phyloP scores from a whole-genome alignment of 2,329 filamentous ascomycete genomes.

The Cyphellophora attinorum region DNA sequence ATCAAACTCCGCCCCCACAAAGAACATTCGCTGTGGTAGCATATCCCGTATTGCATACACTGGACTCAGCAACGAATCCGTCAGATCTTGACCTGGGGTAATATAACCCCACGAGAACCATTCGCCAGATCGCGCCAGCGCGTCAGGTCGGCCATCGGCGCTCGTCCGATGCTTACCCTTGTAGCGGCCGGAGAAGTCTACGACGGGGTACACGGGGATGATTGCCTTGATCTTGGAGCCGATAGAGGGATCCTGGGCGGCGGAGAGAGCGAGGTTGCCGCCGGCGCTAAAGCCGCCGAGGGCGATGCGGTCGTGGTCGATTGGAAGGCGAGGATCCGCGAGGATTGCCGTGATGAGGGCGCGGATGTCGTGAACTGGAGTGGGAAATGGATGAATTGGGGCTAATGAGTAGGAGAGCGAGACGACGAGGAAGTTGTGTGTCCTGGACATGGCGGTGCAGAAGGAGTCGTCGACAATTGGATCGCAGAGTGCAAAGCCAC shows the following conservation, averaged over 20 bases:
- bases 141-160: slow-evolving; percentile 15
- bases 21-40: slow-evolving; percentile 34
- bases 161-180: slow-evolving; percentile 21
- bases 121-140: slow-evolving; percentile 15
- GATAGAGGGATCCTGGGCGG: slow-evolving; percentile 30
- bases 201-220: slow-evolving; percentile 35
- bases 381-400: slow-evolving; percentile 36
- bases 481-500: slow-evolving; percentile 38
- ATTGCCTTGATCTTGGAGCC: slow-evolving; percentile 26
- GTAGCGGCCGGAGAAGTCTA: slow-evolving; percentile 29
- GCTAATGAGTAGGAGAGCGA: slow-evolving; percentile 42
- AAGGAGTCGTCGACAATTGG: slow-evolving; percentile 38
- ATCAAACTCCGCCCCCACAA: slow-evolving; percentile 38
- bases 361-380: slow-evolving; percentile 35
- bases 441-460: slow-evolving; percentile 34
- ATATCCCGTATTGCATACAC: slow-evolving; percentile 23
- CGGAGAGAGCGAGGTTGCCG: slow-evolving; percentile 37
- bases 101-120: slow-evolving; percentile 37
- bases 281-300: slow-evolving; percentile 31
- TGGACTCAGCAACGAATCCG: slow-evolving; percentile 35
- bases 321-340: slow-evolving; percentile 34
- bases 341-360: slow-evolving; percentile 34
- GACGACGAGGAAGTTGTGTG: slow-evolving; percentile 34
- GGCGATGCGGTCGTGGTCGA: slow-evolving; percentile 33
- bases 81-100: slow-evolving; percentile 22